A percentile compares a stretch with the other conserved stretches of the same genome.
phyloP scores from a whole-genome alignment of 306 rosid species.

The Psophocarpus tetragonolobus region DNA sequence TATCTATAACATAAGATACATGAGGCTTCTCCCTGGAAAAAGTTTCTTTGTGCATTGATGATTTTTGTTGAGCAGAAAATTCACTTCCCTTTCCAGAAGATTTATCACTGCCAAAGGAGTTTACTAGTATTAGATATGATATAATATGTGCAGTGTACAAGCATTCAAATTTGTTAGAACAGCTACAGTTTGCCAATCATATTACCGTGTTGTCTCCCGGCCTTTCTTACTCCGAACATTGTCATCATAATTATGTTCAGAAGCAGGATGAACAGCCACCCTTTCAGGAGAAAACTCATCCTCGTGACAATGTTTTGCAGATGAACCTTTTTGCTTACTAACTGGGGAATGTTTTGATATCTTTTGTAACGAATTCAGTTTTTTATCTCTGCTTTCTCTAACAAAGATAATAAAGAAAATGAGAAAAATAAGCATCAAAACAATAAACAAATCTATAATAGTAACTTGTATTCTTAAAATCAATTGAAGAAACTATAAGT shows the following conservation, averaged over 20 bases:
- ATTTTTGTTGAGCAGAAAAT: constrained; percentile 46
- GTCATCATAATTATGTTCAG: constrained; percentile 41
- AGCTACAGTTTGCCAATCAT: constrained; percentile 28
- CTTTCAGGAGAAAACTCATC: constrained; percentile 55
- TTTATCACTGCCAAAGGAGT: constrained; percentile 53
- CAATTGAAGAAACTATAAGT: constrained; percentile 3
- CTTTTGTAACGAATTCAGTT: constrained; percentile 45
- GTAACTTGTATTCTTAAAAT: constrained; percentile 14
- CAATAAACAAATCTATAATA: constrained; percentile 20
- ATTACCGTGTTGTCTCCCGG: constrained; percentile 52
- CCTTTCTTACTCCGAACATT: constrained; percentile 46
- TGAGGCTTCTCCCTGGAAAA: constrained; percentile 48
- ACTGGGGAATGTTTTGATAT: constrained; percentile 46
- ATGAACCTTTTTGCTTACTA: constrained; percentile 47
- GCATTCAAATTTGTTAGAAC: constrained; percentile 18
- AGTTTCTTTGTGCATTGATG: constrained; percentile 47
- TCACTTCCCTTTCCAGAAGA: constrained; percentile 44
- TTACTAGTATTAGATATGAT: constrained; percentile 37
- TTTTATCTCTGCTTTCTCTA: constrained; percentile 53
- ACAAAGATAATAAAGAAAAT: constrained; percentile 20
- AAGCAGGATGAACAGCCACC: constrained; percentile 31
- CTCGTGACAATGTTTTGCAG: constrained; percentile 42
- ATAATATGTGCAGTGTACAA: constrained; percentile 11
- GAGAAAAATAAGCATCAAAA: neutral
- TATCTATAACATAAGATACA: constrained; percentile 45